phyloP scores from a whole-genome alignment of 1,284 basidiomycete genomes.

The Prillingera fragicola region DNA sequence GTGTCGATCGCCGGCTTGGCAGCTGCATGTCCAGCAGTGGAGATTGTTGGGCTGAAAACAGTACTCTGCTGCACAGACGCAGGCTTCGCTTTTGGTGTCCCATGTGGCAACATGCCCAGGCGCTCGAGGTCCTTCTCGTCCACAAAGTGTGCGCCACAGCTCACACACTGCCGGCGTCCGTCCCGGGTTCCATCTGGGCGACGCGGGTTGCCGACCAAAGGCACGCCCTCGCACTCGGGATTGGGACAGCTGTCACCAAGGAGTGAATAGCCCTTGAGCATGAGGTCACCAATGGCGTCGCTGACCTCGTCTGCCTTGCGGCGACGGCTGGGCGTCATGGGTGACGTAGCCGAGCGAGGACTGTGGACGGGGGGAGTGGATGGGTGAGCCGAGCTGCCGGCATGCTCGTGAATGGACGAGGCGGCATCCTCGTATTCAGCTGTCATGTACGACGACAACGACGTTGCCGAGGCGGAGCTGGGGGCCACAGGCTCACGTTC shows the following conservation, averaged over 20 bases:
- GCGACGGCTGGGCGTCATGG: constrained; percentile 4
- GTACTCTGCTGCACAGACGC: no score
- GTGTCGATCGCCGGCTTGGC: no score
- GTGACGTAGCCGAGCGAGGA: constrained; percentile 4
- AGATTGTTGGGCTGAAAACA: background rate
- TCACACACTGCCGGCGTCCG: constrained; percentile 35
- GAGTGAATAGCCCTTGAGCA: constrained; percentile 44
- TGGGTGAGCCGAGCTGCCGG: background rate
- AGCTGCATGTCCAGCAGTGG: background rate
- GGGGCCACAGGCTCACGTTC: background rate
- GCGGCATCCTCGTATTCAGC: no score
- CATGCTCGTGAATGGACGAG: background rate
- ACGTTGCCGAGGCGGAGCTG: background rate
- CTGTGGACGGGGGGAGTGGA: background rate
- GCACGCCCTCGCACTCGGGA: constrained; percentile 37
- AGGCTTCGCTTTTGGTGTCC: no score
- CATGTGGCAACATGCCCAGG: no score
- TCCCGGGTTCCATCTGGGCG: constrained; percentile 30
- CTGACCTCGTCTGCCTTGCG: constrained; percentile 30
- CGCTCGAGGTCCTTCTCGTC: constrained; percentile 24
- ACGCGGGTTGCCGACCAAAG: constrained; percentile 43
- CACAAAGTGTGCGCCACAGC: constrained; percentile 35
- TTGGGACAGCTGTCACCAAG: constrained; percentile 38
- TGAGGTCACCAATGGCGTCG: constrained; percentile 33
- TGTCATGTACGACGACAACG: background rate